A percentile compares a stretch with the other conserved stretches of the same genome.
Evolutionary conservation across 768 basidiomycete genomes (phyloP).

Genomic region (Leccinum imitatum): DNA sequence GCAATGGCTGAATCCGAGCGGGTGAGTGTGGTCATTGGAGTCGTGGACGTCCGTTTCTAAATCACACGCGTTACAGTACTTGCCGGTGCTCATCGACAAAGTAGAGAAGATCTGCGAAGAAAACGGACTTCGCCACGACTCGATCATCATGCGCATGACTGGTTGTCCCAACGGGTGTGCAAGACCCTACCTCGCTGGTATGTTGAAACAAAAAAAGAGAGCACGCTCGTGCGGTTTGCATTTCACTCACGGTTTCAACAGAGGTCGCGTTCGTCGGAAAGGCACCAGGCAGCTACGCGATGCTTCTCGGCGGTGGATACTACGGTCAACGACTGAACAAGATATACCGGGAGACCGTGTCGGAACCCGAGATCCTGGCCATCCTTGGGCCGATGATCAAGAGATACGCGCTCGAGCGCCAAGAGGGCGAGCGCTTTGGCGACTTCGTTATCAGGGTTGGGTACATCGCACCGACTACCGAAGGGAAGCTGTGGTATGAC

Average conservation of each 20-base stretch:
- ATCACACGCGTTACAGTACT: conserved; percentile 58
- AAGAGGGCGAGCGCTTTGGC: conserved; percentile 89
- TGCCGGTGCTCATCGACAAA: conserved; percentile 90
- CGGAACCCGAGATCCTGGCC: conserved; percentile 87
- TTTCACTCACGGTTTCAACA: conserved; percentile 26
- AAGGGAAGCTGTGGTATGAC: conserved; percentile 87
- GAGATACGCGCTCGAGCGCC: conserved; percentile 82
- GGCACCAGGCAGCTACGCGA: conserved; percentile 86
- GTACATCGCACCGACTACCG: conserved; percentile 82
- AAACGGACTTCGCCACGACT: conserved; percentile 88
- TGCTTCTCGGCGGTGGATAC: conserved; percentile 96
- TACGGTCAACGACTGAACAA: conserved; percentile 94
- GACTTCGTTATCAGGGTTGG: conserved; percentile 93
- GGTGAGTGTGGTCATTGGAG: conserved; percentile 33
- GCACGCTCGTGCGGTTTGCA: neutral
- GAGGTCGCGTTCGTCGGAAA: conserved; percentile 98
- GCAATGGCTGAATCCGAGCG: conserved; percentile 81
- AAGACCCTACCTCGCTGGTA: conserved; percentile 87
- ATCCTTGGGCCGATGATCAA: conserved; percentile 95
- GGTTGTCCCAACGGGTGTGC: conserved; percentile 96
- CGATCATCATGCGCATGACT: conserved; percentile 98
- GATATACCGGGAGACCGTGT: conserved; percentile 89
- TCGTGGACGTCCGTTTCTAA: conserved; percentile 31
- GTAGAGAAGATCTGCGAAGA: conserved; percentile 95
- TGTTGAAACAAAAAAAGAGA: conserved; percentile 21